Percentiles rank a stretch among this genome's conserved stretches.
Conservation (phyloP, 202 grass and related monocot genomes). For the Carex sylvatica region DNA sequence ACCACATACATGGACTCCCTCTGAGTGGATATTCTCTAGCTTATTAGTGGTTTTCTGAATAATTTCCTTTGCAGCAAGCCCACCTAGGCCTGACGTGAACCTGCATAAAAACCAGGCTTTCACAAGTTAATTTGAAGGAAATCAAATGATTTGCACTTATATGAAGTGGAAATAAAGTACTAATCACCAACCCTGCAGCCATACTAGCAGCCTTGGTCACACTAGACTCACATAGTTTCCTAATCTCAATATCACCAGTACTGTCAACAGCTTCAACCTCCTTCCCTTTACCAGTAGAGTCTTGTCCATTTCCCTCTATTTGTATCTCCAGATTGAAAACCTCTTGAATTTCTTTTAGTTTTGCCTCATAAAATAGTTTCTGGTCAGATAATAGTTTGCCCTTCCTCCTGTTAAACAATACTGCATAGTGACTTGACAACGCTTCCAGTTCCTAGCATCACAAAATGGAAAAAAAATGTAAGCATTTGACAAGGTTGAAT, state of each 20-base stretch:
- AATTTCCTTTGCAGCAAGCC: constrained; percentile 81
- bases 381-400: constrained; percentile 73
- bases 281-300: constrained; percentile 73
- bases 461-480: constrained; percentile 2
- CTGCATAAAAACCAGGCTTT: constrained; percentile 36
- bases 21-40: constrained; percentile 92
- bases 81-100: constrained; percentile 61
- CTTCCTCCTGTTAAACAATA: constrained; percentile 94
- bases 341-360: constrained; percentile 77
- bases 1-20: constrained; percentile 85
- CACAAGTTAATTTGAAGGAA: constrained; percentile 29
- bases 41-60: constrained; percentile 81
- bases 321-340: constrained; percentile 66
- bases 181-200: constrained; percentile 72
- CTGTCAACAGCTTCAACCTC: constrained; percentile 60
- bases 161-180: constrained; percentile 17
- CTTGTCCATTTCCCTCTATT: constrained; percentile 68
- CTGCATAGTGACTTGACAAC: constrained; percentile 84
- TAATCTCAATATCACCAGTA: constrained; percentile 81
- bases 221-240: constrained; percentile 75
- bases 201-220: constrained; percentile 96
- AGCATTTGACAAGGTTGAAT: background rate
- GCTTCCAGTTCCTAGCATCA: constrained; percentile 84
- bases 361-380: constrained; percentile 76
- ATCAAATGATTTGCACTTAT: constrained; percentile 6